A percentile compares a stretch with the other conserved stretches of the same genome.
Evolutionary conservation across 805 yeast species (phyloP).

Genomic region (Saccharomycopsis babjevae): DNA sequence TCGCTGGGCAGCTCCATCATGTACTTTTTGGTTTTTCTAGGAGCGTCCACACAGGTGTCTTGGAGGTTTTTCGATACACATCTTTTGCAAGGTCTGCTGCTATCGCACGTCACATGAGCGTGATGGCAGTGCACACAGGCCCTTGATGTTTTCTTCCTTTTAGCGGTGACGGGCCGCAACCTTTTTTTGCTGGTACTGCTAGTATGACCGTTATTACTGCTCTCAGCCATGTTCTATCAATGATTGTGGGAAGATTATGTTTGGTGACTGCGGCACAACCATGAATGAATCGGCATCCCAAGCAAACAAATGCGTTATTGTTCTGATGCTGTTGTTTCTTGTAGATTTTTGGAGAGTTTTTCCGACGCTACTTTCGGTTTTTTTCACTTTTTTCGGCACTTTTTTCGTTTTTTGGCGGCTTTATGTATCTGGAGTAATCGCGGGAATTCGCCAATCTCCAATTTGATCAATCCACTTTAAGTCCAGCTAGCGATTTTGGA

Average conservation of each 20-base stretch:
- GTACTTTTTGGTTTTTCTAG: conserved; percentile 77
- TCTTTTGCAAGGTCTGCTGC: conserved; percentile 67
- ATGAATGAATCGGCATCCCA: neutral
- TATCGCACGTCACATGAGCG: conserved; percentile 89
- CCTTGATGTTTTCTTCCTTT: conserved; percentile 57
- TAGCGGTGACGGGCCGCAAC: neutral
- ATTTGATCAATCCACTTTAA: no score
- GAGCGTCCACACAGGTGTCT: conserved; percentile 77
- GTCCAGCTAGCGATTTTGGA: no score
- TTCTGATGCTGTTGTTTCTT: no score
- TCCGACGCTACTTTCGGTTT: no score
- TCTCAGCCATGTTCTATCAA: neutral
- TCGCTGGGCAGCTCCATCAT: conserved; percentile 47
- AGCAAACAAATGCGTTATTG: neutral
- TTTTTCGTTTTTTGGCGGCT: no score
- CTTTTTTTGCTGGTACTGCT: no score
- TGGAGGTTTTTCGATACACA: conserved; percentile 63
- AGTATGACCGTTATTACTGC: neutral
- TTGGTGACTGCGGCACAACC: neutral
- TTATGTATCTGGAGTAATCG: no score
- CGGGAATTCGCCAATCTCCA: no score
- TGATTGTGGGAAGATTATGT: neutral
- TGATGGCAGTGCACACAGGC: conserved; percentile 90
- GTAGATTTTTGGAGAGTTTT: no score
- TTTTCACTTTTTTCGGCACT: no score